These are phyloP conservation scores for Sclerotinia sclerotiorum DNA, from an alignment of 2,329 filamentous ascomycete species.

Conservation along the genomic window DNA sequence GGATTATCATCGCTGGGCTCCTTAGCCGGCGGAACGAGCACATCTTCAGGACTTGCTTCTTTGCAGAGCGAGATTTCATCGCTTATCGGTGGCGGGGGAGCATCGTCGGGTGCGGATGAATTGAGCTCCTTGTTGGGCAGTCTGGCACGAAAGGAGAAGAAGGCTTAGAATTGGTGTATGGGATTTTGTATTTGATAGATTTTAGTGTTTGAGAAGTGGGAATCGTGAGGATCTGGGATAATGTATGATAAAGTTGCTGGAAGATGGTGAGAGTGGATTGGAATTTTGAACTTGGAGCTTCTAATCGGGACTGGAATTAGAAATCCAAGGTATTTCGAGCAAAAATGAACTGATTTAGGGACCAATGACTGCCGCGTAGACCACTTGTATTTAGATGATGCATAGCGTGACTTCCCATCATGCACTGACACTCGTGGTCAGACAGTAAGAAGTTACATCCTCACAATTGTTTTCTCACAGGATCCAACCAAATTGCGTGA, in stretches of 20 bases:
- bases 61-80: slow-evolving; percentile 1
- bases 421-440: too few species aligned
- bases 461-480: too few species aligned
- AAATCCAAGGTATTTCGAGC: not conserved
- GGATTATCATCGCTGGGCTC: not conserved
- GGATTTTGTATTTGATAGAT: not conserved
- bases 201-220: not conserved
- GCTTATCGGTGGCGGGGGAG: not conserved
- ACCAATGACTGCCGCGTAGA: not conserved
- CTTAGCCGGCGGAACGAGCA: not conserved
- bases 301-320: not conserved
- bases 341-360: not conserved
- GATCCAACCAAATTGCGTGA: too few species aligned
- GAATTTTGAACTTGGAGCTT: not conserved
- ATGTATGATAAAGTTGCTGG: not conserved
- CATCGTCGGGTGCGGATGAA: not conserved
- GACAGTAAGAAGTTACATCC: too few species aligned
- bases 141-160: not conserved
- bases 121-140: not conserved
- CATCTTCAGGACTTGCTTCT: not conserved
- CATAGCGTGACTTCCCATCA: not conserved
- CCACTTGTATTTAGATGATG: not conserved
- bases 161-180: not conserved
- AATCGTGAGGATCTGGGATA: not conserved
- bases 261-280: not conserved